Base-by-base conservation (phyloP, 768 basidiomycete genomes). In the Lactarius indigo region DNA sequence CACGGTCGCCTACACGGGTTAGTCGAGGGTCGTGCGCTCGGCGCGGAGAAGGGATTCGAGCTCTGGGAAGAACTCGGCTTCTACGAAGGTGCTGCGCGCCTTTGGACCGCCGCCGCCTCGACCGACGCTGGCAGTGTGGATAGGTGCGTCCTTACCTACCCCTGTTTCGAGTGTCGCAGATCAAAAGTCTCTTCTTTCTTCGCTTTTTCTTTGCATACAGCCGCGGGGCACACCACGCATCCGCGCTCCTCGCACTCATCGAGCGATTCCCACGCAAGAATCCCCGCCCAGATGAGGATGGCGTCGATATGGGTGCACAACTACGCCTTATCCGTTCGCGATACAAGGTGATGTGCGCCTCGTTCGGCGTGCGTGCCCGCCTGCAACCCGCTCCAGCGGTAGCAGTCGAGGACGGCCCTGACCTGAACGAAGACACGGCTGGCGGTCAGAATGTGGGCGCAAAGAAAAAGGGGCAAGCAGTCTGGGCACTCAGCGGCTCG, bases 11-110 rank as follows among this genome's bases (percentile, higher is more conserved):
- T 95, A 7, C 95, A 96, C 71, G 95, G 96, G 2, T 77, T 92
- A 30, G 93, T 94, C 68, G 94, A 99, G 75, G 96, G 96, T 10
- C 83, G 94, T 17, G 89, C 90, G 0, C 82, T 98, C 20, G 96
- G 95, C 2, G 83, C 88, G 63, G 90, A 94, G 71, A 95, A 96
- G 71, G 92, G 91, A 0, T 98, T 88, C 75, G 95, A 96, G 77
- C 87, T 97, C 77, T 98, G 95, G 94, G 96, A 98, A 76, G 96
- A 99, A 76, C 83, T 99, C 15, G 95, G 92, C 2, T 98, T 89
- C 72, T 96, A 96, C 75, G 85, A 96, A 72, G 96, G 95, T 6
- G 90, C 90, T 71, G 93, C 93, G 2, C 68, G 72, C 63, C 84
- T 87, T 63, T 97, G 92, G 92, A 75, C 79, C 66, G 79, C 80